Conservation (phyloP, 345 rosid species). For the Salix brachista region DNA sequence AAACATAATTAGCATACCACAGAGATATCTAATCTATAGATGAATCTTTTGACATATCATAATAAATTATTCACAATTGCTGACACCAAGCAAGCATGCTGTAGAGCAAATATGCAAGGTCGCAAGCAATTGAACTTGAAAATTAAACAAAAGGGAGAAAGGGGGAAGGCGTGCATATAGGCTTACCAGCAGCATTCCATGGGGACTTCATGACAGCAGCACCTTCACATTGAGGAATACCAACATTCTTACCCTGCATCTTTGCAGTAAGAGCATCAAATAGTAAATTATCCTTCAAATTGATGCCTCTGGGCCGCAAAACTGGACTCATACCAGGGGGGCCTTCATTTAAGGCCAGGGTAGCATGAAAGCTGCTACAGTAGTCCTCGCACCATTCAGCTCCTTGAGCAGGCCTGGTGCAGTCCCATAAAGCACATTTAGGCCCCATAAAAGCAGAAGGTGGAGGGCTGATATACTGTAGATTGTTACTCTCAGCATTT, state of each 20-base stretch:
- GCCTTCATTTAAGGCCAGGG: conserved; percentile 57
- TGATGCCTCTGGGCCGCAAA: conserved; percentile 69
- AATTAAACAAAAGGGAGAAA: neutral
- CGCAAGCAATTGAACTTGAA: neutral
- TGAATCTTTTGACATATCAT: neutral
- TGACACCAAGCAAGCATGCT: neutral
- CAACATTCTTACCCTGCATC: conserved; percentile 70
- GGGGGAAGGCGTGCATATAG: neutral
- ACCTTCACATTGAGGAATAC: conserved; percentile 85
- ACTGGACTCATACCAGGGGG: conserved; percentile 61
- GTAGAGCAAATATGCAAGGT: neutral
- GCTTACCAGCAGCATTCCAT: conserved; percentile 77
- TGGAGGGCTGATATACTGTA: conserved; percentile 46
- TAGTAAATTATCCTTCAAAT: conserved; percentile 66
- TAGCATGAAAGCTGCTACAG: conserved; percentile 73
- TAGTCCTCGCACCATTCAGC: conserved; percentile 52
- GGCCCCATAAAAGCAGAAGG: conserved; percentile 85
- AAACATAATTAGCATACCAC: neutral
- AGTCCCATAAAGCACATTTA: conserved; percentile 90
- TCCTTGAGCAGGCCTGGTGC: conserved; percentile 78
- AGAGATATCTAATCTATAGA: neutral
- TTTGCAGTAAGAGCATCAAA: conserved; percentile 58
- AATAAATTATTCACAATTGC: neutral
- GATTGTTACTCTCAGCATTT: conserved; percentile 29
- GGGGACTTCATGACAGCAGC: conserved; percentile 78